phyloP scores from a whole-genome alignment of 2,329 filamentous ascomycete genomes.

The Niveomyces coronatus region DNA sequence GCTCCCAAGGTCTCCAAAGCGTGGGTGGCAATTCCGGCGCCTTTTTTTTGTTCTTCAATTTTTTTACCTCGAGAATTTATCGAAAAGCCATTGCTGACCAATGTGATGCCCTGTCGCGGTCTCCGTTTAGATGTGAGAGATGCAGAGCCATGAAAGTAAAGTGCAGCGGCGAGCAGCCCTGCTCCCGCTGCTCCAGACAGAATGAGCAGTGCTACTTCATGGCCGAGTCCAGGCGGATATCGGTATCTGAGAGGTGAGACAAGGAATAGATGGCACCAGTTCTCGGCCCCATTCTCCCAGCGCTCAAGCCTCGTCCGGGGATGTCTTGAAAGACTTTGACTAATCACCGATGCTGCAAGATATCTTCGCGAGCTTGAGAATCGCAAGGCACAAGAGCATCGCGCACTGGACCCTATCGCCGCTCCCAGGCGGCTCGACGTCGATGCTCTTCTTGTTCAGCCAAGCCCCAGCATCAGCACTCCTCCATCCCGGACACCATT shows the following conservation, averaged over 20 bases:
- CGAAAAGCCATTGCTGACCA: constrained; percentile 3
- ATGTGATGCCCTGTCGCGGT: background rate
- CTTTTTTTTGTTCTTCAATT: constrained; percentile 1
- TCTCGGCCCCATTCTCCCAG: too few relatives aligned
- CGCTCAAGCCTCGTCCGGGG: background rate
- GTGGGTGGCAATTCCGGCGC: constrained; percentile 8
- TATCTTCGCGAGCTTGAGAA: constrained; percentile 9
- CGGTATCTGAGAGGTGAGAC: constrained; percentile 14
- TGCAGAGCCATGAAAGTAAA: constrained; percentile 17
- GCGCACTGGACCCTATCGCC: constrained; percentile 5
- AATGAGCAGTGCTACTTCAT: constrained; percentile 15
- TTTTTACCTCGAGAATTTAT: background rate
- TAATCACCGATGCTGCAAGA: constrained; percentile 1
- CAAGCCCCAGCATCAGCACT: constrained; percentile 4
- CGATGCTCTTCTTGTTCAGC: constrained; percentile 5
- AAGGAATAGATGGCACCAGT: too few relatives aligned
- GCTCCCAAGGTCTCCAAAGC: constrained; percentile 10
- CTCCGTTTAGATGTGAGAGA: constrained; percentile 23
- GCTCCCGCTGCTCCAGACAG: constrained; percentile 13
- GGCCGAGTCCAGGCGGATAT: constrained; percentile 14
- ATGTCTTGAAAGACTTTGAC: background rate
- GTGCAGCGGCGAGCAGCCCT: constrained; percentile 15
- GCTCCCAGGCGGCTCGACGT: constrained; percentile 6
- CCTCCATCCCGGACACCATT: constrained; percentile 3
- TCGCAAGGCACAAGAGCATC: constrained; percentile 6